Evolutionary conservation across 331 rosid genomes (phyloP).

Genomic region (Arachis monticola): DNA sequence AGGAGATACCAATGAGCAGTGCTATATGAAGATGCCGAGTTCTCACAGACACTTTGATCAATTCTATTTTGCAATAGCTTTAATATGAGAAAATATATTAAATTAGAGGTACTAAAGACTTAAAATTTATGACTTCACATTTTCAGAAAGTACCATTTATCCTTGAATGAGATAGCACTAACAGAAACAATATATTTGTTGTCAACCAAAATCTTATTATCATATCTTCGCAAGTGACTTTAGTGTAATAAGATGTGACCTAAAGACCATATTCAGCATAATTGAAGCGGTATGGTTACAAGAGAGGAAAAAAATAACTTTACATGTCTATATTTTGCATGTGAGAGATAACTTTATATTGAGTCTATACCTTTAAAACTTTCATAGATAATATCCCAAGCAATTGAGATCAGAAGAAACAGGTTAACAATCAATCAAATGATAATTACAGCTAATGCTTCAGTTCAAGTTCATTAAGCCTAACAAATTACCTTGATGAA

Average conservation of each 20-base stretch:
- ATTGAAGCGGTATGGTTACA: conserved; percentile 19
- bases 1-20: conserved; percentile 49
- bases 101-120: conserved; percentile 13
- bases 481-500: conserved; percentile 2
- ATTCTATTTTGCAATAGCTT: conserved; percentile 5
- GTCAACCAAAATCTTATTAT: neutral
- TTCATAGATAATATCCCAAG: neutral
- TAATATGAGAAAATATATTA: neutral
- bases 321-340: neutral
- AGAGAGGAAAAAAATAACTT: neutral
- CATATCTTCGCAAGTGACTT: neutral
- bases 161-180: conserved; percentile 39
- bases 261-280: neutral
- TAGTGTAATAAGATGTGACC: neutral
- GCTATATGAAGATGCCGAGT: conserved; percentile 46
- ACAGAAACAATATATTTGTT: neutral
- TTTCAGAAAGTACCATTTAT: conserved; percentile 38
- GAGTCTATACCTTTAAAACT: neutral
- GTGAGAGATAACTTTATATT: neutral
- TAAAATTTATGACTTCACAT: conserved; percentile 17
- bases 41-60: conserved; percentile 5
- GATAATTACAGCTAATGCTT: neutral
- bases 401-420: neutral
- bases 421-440: conserved; percentile 1
- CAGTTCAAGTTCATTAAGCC: conserved; percentile 14